Base-by-base conservation (phyloP, 2,329 filamentous ascomycete genomes). In the Nannizzia gypsea region DNA sequence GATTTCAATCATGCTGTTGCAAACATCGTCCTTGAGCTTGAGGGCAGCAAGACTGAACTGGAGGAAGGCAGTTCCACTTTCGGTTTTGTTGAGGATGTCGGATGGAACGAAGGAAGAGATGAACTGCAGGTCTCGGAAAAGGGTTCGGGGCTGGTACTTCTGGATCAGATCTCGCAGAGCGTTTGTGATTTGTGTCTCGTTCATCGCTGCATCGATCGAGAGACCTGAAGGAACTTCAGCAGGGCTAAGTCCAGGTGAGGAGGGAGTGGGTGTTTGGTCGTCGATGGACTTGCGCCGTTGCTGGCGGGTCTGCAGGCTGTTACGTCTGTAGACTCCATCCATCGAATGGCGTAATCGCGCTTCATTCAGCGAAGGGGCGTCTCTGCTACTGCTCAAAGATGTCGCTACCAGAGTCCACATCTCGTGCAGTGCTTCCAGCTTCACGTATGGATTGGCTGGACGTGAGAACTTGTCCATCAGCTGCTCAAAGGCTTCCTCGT, bases 41-140 rank as follows among this genome's bases (percentile, higher is more conserved):
- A 96, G 78, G 1, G 92, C 90, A 0, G 93, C 92, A 4, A 96
- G 81, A 0, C 89, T 90, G 26, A 90, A 87, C 67, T 96, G 89
- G 82, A 90, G 89, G 71, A 97, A 97, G 0, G 91, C 89, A 66
- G 90, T 93, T 42, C 83, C 80, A 57, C 78, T 77, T 15, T 81
- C 78, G 2, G 78, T 80, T 66, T 80, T 80, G 71, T 83, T 82
- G 11, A 86, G 73, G 48, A 79, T 79, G 9, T 80, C 75, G 3
- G 78, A 75, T 0, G 83, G 81, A 3, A 84, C 77, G 63, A 86
- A 83, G 0, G 83, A 80, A 2, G 83, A 81, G 62, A 86, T 83
- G 72, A 78, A 89, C 69, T 93, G 89, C 52, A 93, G 72, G 67
- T 92, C 89, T 4, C 89, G 85, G 74, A 91, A 93, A 1, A 93